phyloP scores from a whole-genome alignment of 2,329 filamentous ascomycete species.

The Monosporascus sp. region DNA sequence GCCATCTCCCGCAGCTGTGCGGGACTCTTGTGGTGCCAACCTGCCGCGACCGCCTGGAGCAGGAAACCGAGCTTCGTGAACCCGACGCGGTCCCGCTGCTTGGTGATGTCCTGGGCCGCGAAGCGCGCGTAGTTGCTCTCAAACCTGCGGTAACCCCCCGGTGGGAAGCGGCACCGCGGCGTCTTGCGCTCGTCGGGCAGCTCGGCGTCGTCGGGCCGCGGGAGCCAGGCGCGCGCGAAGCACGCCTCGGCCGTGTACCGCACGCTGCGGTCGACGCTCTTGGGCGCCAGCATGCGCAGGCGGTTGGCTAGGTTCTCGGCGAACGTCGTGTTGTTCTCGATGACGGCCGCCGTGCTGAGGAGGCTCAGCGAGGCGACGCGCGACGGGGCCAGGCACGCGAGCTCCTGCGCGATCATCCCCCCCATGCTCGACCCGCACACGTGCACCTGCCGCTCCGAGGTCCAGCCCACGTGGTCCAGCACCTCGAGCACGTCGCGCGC shows the following conservation, averaged over 20 bases:
- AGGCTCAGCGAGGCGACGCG: constrained; percentile 54
- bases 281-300: constrained; percentile 59
- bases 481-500: constrained; percentile 72
- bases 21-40: constrained; percentile 70
- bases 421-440: constrained; percentile 78
- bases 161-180: constrained; percentile 34
- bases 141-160: constrained; percentile 48
- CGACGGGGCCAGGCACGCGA: constrained; percentile 51
- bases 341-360: constrained; percentile 54
- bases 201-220: constrained; percentile 51
- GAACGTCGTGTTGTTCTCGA: constrained; percentile 58
- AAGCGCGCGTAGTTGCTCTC: constrained; percentile 76
- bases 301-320: constrained; percentile 58
- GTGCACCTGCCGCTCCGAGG: constrained; percentile 47
- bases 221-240: constrained; percentile 62
- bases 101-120: constrained; percentile 71
- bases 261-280: constrained; percentile 62
- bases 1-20: constrained; percentile 62
- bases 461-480: constrained; percentile 62
- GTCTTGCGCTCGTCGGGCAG: constrained; percentile 37
- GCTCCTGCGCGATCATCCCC: constrained; percentile 87
- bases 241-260: constrained; percentile 59
- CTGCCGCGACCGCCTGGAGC: constrained; percentile 71
- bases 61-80: constrained; percentile 67
- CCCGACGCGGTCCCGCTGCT: constrained; percentile 52